phyloP scores from a whole-genome alignment of 192 early-diverging fungal genomes.

The Backusella mclennaniae region DNA sequence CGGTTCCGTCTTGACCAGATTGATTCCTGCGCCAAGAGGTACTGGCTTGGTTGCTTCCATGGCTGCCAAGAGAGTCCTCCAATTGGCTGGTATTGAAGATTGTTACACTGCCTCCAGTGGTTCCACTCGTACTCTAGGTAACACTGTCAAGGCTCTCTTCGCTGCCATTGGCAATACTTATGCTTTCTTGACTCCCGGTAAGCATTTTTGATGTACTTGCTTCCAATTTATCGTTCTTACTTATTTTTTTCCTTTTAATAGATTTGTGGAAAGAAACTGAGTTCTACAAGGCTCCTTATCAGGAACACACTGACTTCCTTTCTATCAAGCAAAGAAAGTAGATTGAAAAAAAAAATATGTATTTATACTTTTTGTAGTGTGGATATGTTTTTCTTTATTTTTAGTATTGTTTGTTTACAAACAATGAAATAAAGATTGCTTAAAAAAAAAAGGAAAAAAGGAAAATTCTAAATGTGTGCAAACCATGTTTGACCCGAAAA shows the following conservation, averaged over 20 bases:
- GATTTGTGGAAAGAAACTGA: constrained; percentile 92
- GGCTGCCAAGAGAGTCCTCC: constrained; percentile 93
- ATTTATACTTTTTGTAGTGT: background rate
- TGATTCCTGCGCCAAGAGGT: constrained; percentile 98
- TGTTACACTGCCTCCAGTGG: constrained; percentile 96
- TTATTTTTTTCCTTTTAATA: background rate
- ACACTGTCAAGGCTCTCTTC: constrained; percentile 99
- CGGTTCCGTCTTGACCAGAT: constrained; percentile 88
- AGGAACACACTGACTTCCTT: constrained; percentile 13
- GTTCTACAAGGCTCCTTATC: constrained; percentile 51
- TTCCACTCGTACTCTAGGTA: constrained; percentile 97
- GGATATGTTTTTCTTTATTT: background rate
- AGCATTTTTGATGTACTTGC: background rate
- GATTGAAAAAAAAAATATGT: background rate
- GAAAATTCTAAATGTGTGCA: background rate
- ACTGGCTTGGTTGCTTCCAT: constrained; percentile 96
- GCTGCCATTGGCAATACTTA: constrained; percentile 95
- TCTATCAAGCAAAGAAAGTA: constrained; percentile 46
- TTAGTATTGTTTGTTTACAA: background rate
- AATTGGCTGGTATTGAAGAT: constrained; percentile 96
- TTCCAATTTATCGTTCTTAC: background rate
- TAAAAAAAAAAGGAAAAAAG: background rate
- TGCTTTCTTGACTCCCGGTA: constrained; percentile 86
- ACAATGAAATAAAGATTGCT: background rate
- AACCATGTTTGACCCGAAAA: background rate